Evolutionary conservation across 1,284 basidiomycete genomes (phyloP), one percentile per base, ranked within the genome.

Genomic region (Fomitopsis betulina): DNA sequence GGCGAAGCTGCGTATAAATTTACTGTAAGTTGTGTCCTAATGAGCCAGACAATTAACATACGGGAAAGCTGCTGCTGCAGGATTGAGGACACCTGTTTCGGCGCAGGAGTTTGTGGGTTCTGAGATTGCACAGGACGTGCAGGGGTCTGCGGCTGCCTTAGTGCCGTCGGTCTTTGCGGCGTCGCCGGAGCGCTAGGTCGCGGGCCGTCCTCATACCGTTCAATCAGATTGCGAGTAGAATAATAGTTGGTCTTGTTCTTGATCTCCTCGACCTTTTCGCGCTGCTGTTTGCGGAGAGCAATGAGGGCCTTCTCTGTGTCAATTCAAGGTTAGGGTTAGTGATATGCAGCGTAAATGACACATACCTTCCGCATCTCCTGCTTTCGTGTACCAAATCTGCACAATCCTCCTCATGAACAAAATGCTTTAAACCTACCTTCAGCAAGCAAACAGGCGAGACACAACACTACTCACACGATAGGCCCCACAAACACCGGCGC

Each of bases 211-310:
- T 97, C 96, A 68, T 98, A 98, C 59, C 87, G 86, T 70, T 98
- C 94, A 15, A 99, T 79, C 51, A 99, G 81, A 66, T 89, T 91
- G 54, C 92, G 87, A 17, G 95, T 96, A 27, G 86, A 86, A 71
- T 99, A 94, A 73, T 93, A 99, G 67, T 96, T 96, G 0, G 95
- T 98, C 67, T 93, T 94, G 75, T 94, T 92, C 79, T 99, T 99
- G 66, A 99, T 92, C 68, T 98, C 96, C 65, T 97, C 96, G 32
- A 99, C 84, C 70, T 94, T 96, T 40, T 83, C 83, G 38, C 91
- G 86, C 65, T 96, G 94, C 68, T 90, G 80, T 67, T 88, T 88
- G 64, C 92, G 82, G 12, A 98, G 78, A 0, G 77, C 72, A 60
- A 88, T 86, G 17, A 99, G 78, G 12, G 87, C 86, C 67, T 85